Evolutionary conservation across 2,329 filamentous ascomycete genomes (phyloP), one percentile per base, ranked within the genome.

Genomic region (Chrysoporthe deuterocubensis): DNA sequence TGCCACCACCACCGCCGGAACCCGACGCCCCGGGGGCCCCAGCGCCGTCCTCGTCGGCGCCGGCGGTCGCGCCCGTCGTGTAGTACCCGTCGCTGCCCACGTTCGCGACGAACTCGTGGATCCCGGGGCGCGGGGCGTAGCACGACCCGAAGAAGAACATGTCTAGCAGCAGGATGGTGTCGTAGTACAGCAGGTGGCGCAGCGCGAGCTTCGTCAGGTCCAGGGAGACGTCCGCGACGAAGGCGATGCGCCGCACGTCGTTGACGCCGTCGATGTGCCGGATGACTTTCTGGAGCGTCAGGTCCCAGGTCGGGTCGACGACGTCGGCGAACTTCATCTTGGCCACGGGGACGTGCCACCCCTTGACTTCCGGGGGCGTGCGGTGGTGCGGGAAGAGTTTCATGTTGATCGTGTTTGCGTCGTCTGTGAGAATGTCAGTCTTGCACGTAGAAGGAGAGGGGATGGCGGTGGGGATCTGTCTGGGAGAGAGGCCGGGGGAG

Each of bases 101-200:
- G 74, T 97, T 93, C 54, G 87, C 84, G 43, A 96, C 85, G 74
- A 99, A 97, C 70, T 90, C 87, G 70, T 90, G 88, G 67, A 99
- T 90, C 48, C 92, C 90, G 0, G 93, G 82, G 0, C 87, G 93
- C 0, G 91, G 90, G 0, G 94, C 94, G 76, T 99, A 99, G 74
- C 96, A 95, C 54, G 92, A 93, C 43, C 90, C 86, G 77, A 98
- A 99, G 77, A 96, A 94, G 83, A 98, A 98, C 73, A 97, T 92
- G 80, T 99, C 96, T 13, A 98, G 87, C 64, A 98, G 87, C 37
- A 97, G 85, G 46, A 97, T 87, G 74, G 93, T 95, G 75, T 95
- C 93, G 79, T 98, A 97, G 82, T 96, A 97, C 37, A 98, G 85
- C 11, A 99, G 85, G 77, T 98, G 95, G 71, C 92, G 90, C 67